Conservation (phyloP, 306 rosid species). For the Prunus salicina region DNA sequence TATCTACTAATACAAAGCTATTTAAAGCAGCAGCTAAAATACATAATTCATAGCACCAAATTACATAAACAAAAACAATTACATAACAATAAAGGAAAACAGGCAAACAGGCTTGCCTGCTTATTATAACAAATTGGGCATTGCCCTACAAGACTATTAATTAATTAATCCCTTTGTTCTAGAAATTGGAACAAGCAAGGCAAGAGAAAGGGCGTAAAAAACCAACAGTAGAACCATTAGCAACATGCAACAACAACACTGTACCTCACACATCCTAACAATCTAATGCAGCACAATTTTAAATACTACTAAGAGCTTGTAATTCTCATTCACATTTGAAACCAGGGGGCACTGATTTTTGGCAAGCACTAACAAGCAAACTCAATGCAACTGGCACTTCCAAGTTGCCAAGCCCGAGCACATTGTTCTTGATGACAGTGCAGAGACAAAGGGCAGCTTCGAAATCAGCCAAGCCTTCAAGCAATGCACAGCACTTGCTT, state of each 20-base stretch:
- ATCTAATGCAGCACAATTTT: not conserved
- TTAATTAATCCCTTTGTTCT: not conserved
- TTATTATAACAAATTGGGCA: constrained; percentile 10
- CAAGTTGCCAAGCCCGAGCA: constrained; percentile 58
- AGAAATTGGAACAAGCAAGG: not conserved
- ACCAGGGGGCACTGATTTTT: constrained; percentile 65
- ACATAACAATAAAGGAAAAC: not conserved
- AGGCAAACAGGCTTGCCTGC: constrained; percentile 36
- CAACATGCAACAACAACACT: not conserved
- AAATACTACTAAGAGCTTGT: not conserved
- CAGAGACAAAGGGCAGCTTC: constrained; percentile 83
- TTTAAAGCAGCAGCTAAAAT: not conserved
- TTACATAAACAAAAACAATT: constrained; percentile 1
- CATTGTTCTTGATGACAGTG: constrained; percentile 74
- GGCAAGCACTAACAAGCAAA: constrained; percentile 68
- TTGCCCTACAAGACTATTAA: not conserved
- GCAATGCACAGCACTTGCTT: constrained; percentile 57
- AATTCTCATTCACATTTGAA: constrained; percentile 44
- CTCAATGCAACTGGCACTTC: constrained; percentile 56
- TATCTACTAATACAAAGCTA: not conserved
- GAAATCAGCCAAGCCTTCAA: constrained; percentile 54
- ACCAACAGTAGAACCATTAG: not conserved
- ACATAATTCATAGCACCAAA: not conserved
- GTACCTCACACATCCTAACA: not conserved
- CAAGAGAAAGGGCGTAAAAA: not conserved